These are phyloP conservation scores for Mycena alexandri DNA, from an alignment of 768 basidiomycete species.

Conservation along the genomic window DNA sequence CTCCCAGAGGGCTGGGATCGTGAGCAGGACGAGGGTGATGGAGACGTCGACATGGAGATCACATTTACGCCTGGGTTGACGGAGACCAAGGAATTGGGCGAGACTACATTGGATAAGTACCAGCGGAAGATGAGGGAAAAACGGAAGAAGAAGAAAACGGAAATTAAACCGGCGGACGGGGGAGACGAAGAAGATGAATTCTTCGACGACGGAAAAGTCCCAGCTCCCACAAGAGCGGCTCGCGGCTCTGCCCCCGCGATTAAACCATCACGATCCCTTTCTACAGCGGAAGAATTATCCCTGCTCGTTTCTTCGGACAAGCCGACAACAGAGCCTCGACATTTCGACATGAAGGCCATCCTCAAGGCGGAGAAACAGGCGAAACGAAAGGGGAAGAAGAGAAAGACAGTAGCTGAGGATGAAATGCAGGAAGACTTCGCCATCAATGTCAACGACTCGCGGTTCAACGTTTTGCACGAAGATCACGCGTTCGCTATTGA, in stretches of 20 bases:
- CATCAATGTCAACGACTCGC: slow-evolving; percentile 87
- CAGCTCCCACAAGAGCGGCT: slow-evolving; percentile 37
- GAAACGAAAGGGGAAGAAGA: slow-evolving; percentile 60
- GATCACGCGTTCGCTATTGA: slow-evolving; percentile 96
- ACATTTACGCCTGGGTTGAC: slow-evolving; percentile 92
- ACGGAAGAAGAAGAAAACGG: slow-evolving; percentile 83
- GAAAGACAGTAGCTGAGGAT: slow-evolving; percentile 55
- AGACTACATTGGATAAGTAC: slow-evolving; percentile 92
- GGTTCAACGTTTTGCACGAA: slow-evolving; percentile 90
- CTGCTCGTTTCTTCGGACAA: slow-evolving; percentile 71
- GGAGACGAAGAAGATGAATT: slow-evolving; percentile 73
- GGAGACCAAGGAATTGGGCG: slow-evolving; percentile 63
- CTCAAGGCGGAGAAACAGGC: slow-evolving; percentile 85
- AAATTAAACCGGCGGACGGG: slow-evolving; percentile 47
- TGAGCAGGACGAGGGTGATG: slow-evolving; percentile 54
- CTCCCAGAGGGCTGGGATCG: slow-evolving; percentile 89
- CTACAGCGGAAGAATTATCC: slow-evolving; percentile 75
- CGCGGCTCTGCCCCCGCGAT: slow-evolving; percentile 34
- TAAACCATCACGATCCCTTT: slow-evolving; percentile 49
- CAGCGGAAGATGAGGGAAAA: slow-evolving; percentile 92
- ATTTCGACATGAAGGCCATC: slow-evolving; percentile 93
- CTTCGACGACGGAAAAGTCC: slow-evolving; percentile 64
- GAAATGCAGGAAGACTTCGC: slow-evolving; percentile 86
- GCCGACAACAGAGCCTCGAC: slow-evolving; percentile 68
- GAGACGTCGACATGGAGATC: slow-evolving; percentile 90